A percentile compares a stretch with the other conserved stretches of the same genome.
These are phyloP conservation scores for Penicillium cosmopolitanum DNA, from an alignment of 495 filamentous ascomycete species.

Conservation along the genomic window DNA sequence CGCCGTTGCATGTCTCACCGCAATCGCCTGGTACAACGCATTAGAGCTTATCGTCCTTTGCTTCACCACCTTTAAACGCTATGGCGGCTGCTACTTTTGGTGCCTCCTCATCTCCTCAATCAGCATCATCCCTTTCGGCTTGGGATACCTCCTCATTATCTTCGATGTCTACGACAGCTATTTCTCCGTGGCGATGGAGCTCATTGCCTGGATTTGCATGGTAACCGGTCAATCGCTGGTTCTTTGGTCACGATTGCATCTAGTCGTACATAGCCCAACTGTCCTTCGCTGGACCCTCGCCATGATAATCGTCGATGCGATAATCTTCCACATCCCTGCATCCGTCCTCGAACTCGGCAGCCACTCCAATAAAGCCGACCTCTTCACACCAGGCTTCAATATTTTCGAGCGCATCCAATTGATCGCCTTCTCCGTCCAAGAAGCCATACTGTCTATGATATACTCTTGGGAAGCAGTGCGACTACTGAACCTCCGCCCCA, in stretches of 20 bases:
- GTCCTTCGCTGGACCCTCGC: conserved; percentile 50
- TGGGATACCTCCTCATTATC: conserved; percentile 59
- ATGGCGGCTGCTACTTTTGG: conserved; percentile 58
- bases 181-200: conserved; percentile 41
- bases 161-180: conserved; percentile 38
- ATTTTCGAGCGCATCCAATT: conserved; percentile 57
- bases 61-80: conserved; percentile 53
- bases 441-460: conserved; percentile 53
- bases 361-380: conserved; percentile 35
- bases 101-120: conserved; percentile 51
- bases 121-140: conserved; percentile 54
- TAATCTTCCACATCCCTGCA: conserved; percentile 54
- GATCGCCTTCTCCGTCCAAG: conserved; percentile 53
- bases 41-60: conserved; percentile 53
- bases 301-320: conserved; percentile 59
- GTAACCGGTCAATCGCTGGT: conserved; percentile 66
- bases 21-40: conserved; percentile 52
- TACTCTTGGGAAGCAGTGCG: conserved; percentile 52
- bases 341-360: conserved; percentile 53
- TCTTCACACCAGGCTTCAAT: conserved; percentile 34
- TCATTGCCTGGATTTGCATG: conserved; percentile 60
- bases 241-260: conserved; percentile 65
- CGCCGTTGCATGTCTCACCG: conserved; percentile 40
- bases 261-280: conserved; percentile 44
- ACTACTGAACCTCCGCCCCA: conserved; percentile 43